Evolutionary conservation across 495 filamentous ascomycete species (phyloP), one percentile per base, ranked within the genome.

Genomic region (Daldinia grandis): DNA sequence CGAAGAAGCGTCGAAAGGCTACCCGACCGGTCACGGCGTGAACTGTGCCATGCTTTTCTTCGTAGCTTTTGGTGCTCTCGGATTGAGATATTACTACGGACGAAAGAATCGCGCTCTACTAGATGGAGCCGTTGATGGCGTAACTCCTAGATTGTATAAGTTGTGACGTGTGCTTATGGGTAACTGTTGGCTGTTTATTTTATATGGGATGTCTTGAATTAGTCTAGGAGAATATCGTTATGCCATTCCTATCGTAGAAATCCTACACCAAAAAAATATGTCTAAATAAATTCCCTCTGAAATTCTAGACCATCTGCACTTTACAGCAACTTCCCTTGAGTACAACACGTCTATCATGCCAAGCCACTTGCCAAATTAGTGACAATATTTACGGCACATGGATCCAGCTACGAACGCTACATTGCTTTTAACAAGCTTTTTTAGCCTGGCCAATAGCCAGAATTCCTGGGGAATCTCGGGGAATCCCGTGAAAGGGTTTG

Each of bases 11-110:
- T 73, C 77, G 28, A 80, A 51, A 4, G 90, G 90, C 0, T 93
- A 89, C 78, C 90, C 90, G 2, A 93, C 90, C 0, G 91, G 90
- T 0, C 89, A 85, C 59, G 85, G 81, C 61, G 79, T 79, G 10
- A 87, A 87, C 65, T 81, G 80, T 8, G 83, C 69, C 8, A 79
- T 86, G 76, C 62, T 86, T 21, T 78, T 85, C 21, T 66, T 86
- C 59, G 83, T 85, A 1, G 66, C 79, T 6, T 62, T 72, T 0
- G 82, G 81, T 1, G 73, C 80, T 21, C 9, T 79, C 0, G 70
- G 60, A 2, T 66, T 86, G 56, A 76, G 81, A 56, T 15, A 80
- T 19, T 81, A 70, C 33, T 86, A 86, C 57, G 78, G 79, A 2
- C 33, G 72, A 58, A 72, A 76, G 74, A 86, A 86, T 58, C 64